Evolutionary conservation across 2,329 filamentous ascomycete genomes (phyloP).

Genomic region (Aspergillus arachidicola): DNA sequence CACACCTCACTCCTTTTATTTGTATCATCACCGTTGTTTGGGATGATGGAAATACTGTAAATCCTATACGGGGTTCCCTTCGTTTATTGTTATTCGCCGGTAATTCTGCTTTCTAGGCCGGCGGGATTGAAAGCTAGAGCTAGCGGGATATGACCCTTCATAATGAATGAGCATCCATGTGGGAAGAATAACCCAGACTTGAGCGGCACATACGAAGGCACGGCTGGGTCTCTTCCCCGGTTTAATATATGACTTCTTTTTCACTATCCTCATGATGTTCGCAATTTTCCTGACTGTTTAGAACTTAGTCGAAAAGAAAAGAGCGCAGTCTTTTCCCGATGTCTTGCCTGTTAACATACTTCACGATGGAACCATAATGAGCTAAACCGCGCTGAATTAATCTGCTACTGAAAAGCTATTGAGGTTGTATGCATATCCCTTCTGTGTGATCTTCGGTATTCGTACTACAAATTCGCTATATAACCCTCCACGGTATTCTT

Average conservation of each 20-base stretch:
- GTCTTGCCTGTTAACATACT: neutral
- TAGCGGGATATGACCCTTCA: neutral
- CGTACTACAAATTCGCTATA: no score
- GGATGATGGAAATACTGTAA: slow-evolving; percentile 9
- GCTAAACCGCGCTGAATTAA: neutral
- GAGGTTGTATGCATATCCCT: neutral
- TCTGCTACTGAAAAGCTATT: neutral
- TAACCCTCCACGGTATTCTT: no score
- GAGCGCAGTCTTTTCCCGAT: neutral
- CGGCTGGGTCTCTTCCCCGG: neutral
- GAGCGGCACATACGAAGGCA: neutral
- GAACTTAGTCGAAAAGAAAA: neutral
- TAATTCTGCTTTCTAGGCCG: neutral
- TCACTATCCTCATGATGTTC: neutral
- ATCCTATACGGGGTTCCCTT: slow-evolving; percentile 3
- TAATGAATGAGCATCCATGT: slow-evolving; percentile 6
- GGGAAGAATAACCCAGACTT: neutral
- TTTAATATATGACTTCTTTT: neutral
- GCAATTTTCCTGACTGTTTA: neutral
- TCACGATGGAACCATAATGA: neutral
- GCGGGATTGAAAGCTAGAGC: neutral
- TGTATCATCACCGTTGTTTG: slow-evolving; percentile 10
- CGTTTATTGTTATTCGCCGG: slow-evolving; percentile 4
- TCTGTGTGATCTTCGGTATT: no score
- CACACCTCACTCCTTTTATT: slow-evolving; percentile 12